A percentile compares a stretch with the other conserved stretches of the same genome.
Conservation (phyloP, 768 basidiomycete species). For the Phanerochaete carnosa region DNA sequence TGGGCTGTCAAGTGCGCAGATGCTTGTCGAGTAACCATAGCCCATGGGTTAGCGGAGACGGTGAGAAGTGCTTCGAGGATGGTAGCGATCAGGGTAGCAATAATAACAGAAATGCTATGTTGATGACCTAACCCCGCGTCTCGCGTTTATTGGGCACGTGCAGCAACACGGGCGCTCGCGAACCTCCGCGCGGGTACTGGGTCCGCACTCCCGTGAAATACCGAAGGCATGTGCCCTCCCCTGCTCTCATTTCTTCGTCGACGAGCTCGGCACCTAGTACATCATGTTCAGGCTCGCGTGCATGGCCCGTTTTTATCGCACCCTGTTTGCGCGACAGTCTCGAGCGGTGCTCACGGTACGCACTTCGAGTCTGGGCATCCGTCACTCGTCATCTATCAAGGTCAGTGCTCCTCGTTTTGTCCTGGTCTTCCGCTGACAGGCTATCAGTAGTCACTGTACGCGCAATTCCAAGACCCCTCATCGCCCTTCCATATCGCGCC, state of each 20-base stretch:
- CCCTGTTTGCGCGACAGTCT: background rate
- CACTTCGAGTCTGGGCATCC: background rate
- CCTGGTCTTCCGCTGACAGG: background rate
- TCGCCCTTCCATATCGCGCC: slow-evolving; percentile 11
- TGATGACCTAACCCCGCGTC: too few relatives aligned
- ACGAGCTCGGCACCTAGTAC: background rate
- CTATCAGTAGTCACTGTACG: slow-evolving; percentile 11
- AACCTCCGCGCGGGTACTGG: background rate
- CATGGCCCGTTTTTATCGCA: background rate
- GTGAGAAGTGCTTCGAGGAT: too few relatives aligned
- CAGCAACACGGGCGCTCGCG: background rate
- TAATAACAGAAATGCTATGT: too few relatives aligned
- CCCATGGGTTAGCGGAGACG: too few relatives aligned
- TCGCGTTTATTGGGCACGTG: background rate
- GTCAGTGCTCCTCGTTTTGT: background rate
- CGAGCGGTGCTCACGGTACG: too few relatives aligned
- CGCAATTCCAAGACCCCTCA: slow-evolving; percentile 7
- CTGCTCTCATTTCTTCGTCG: background rate
- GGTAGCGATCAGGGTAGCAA: too few relatives aligned
- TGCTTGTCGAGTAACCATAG: too few relatives aligned
- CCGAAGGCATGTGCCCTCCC: background rate
- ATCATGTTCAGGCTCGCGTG: background rate
- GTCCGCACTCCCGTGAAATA: background rate
- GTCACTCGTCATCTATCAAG: background rate
- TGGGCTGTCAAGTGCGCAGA: too few relatives aligned